A percentile compares a stretch with the other conserved stretches of the same genome.
Evolutionary conservation across 2,329 filamentous ascomycete genomes (phyloP).

Genomic region (Chaetomium strumarium): DNA sequence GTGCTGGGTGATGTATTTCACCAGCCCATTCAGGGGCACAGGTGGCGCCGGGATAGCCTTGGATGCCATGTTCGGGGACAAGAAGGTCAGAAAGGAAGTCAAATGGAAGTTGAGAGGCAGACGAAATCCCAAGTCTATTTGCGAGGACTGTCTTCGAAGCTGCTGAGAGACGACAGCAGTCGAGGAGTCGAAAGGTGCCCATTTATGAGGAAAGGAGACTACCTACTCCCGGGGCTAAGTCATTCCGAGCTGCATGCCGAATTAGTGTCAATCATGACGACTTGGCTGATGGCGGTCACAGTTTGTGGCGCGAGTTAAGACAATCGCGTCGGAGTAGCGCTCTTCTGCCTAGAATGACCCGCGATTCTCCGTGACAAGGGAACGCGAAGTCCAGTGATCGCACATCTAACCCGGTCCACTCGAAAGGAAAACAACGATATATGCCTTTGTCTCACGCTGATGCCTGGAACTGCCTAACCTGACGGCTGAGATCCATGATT

Average conservation of each 20-base stretch:
- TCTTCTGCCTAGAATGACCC: slow-evolving; percentile 20
- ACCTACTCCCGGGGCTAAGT: too few relatives aligned
- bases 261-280: too few relatives aligned
- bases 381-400: slow-evolving; percentile 20
- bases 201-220: too few relatives aligned
- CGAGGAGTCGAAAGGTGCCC: too few relatives aligned
- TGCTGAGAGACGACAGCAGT: neutral
- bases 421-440: neutral
- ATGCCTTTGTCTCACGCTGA: neutral
- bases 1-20: slow-evolving; percentile 50
- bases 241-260: too few relatives aligned
- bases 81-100: neutral
- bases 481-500: neutral
- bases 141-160: too few relatives aligned
- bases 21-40: slow-evolving; percentile 40
- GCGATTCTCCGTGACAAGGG: neutral
- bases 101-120: neutral
- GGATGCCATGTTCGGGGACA: slow-evolving; percentile 31
- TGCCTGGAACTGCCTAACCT: slow-evolving; percentile 7
- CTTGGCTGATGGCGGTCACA: too few relatives aligned
- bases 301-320: too few relatives aligned
- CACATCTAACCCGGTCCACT: neutral
- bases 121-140: neutral
- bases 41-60: slow-evolving; percentile 41
- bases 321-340: slow-evolving; percentile 1